A percentile compares a stretch with the other conserved stretches of the same genome.
These are phyloP conservation scores for Zopfia rhizophila DNA, from an alignment of 2,329 filamentous ascomycete genomes.

Conservation along the genomic window DNA sequence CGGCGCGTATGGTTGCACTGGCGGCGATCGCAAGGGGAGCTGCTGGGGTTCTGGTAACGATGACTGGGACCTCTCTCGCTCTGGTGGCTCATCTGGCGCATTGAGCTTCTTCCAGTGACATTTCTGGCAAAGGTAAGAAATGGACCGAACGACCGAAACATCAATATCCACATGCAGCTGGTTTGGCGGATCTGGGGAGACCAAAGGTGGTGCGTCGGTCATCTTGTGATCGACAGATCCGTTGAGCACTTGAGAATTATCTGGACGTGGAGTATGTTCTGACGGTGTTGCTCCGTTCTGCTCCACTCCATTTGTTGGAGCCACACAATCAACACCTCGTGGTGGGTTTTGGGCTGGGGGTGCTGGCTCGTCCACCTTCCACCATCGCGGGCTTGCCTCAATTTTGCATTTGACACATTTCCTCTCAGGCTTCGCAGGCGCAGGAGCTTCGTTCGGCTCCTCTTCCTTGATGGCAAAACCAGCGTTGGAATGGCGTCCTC, in stretches of 20 bases:
- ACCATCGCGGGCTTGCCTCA: conserved; percentile 75
- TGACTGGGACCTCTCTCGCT: conserved; percentile 37
- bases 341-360: conserved; percentile 15
- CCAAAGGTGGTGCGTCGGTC: conserved; percentile 41
- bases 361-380: conserved; percentile 42
- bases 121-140: conserved; percentile 58
- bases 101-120: conserved; percentile 60
- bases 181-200: conserved; percentile 22
- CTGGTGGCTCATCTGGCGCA: conserved; percentile 41
- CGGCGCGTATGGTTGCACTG: conserved; percentile 36
- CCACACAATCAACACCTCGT: conserved; percentile 33
- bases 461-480: conserved; percentile 51
- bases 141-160: conserved; percentile 19
- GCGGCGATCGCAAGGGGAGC: conserved; percentile 45
- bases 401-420: conserved; percentile 61
- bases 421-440: conserved; percentile 40
- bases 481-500: conserved; percentile 47
- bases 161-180: conserved; percentile 38
- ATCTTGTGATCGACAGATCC: conserved; percentile 39
- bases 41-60: conserved; percentile 47
- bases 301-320: conserved; percentile 33
- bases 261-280: conserved; percentile 28
- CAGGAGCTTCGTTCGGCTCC: conserved; percentile 41
- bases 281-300: conserved; percentile 18
- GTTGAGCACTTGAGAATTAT: conserved; percentile 33